These are phyloP conservation scores for Galerina marginata DNA, from an alignment of 768 basidiomycete genomes.

Conservation along the genomic window DNA sequence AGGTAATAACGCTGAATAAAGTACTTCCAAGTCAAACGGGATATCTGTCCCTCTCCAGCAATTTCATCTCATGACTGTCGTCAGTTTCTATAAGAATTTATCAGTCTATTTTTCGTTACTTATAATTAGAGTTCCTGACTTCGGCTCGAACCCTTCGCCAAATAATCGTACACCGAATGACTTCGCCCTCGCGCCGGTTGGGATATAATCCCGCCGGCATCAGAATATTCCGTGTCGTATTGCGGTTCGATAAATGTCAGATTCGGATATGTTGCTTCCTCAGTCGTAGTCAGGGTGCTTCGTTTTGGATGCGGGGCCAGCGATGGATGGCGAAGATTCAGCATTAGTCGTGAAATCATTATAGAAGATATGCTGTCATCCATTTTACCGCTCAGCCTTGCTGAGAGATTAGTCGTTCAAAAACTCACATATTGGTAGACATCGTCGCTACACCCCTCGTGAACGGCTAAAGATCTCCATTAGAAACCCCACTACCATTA, in stretches of 20 bases:
- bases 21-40: not conserved
- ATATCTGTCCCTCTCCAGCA: not conserved
- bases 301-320: conserved; percentile 16
- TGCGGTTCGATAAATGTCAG: conserved; percentile 19
- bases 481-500: not conserved
- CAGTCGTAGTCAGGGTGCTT: conserved; percentile 5
- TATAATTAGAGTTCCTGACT: not conserved
- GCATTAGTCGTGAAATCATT: conserved; percentile 45
- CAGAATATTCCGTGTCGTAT: not conserved
- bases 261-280: conserved; percentile 17
- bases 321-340: conserved; percentile 45
- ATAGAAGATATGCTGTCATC: conserved; percentile 38
- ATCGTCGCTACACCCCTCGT: conserved; percentile 38
- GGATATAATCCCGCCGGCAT: not conserved
- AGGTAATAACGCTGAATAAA: not conserved
- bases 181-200: not conserved
- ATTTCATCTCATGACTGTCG: not conserved
- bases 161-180: conserved; percentile 10
- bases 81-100: not conserved
- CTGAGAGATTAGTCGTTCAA: not conserved
- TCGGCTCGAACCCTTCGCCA: conserved; percentile 9
- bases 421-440: conserved; percentile 41
- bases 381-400: too few species aligned
- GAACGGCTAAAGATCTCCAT: conserved; percentile 27
- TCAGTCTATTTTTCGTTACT: not conserved